Percentiles rank a stretch among this genome's conserved stretches.
Conservation (phyloP, 805 yeast genomes). For the Teunomyces pallodes region DNA sequence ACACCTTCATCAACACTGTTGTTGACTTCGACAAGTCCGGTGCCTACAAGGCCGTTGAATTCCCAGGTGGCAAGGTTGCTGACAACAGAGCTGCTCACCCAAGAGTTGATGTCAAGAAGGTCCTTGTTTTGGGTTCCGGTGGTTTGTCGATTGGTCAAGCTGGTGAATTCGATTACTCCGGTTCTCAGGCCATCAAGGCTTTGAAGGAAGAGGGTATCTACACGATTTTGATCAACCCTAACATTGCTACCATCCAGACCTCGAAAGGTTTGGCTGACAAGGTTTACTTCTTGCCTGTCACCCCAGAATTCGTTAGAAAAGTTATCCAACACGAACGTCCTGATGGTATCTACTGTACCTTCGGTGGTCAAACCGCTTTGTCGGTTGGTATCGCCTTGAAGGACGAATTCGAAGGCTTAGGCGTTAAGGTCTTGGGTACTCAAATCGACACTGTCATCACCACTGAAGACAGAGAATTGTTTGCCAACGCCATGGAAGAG, state of each 20-base stretch:
- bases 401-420: slow-evolving; percentile 89
- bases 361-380: slow-evolving; percentile 98
- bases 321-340: slow-evolving; percentile 94
- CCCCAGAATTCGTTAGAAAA: slow-evolving; percentile 92
- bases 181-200: slow-evolving; percentile 98
- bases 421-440: slow-evolving; percentile 95
- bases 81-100: slow-evolving; percentile 79
- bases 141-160: slow-evolving; percentile 99
- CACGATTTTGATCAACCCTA: slow-evolving; percentile 94
- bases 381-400: slow-evolving; percentile 93
- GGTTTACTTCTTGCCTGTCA: slow-evolving; percentile 97
- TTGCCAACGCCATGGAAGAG: slow-evolving; percentile 92
- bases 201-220: slow-evolving; percentile 96
- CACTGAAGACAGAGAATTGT: slow-evolving; percentile 96
- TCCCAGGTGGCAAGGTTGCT: slow-evolving; percentile 84
- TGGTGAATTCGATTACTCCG: slow-evolving; percentile 98
- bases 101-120: slow-evolving; percentile 82
- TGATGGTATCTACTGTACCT: slow-evolving; percentile 94
- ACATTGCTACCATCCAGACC: slow-evolving; percentile 97
- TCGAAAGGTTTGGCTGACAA: slow-evolving; percentile 97
- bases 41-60: slow-evolving; percentile 65
- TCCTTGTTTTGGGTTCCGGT: slow-evolving; percentile 93
- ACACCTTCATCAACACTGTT: slow-evolving; percentile 84
- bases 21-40: slow-evolving; percentile 59
- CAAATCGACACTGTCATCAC: slow-evolving; percentile 94